A percentile compares a stretch with the other conserved stretches of the same genome.
Evolutionary conservation across 768 basidiomycete species (phyloP).

Genomic region (Tricholoma sp.): DNA sequence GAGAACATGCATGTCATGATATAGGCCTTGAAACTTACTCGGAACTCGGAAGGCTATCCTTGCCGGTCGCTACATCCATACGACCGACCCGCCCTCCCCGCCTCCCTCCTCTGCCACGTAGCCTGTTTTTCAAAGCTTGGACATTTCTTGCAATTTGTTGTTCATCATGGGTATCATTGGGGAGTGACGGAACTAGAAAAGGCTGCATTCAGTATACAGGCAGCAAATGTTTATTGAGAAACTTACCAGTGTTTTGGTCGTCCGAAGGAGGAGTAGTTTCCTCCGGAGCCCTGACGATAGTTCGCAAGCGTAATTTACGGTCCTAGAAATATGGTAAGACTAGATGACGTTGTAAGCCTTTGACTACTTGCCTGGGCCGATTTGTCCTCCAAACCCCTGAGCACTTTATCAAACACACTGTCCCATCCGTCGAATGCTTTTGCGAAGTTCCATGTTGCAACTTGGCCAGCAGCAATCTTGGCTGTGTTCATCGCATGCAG

Average conservation of each 20-base stretch:
- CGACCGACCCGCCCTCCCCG: conserved; percentile 50
- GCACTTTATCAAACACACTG: conserved; percentile 67
- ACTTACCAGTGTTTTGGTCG: conserved; percentile 54
- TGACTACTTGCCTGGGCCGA: conserved; percentile 51
- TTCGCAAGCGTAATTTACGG: conserved; percentile 60
- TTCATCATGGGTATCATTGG: conserved; percentile 60
- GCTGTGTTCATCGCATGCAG: conserved; percentile 57
- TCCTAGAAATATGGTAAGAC: conserved; percentile 40
- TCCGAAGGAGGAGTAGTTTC: conserved; percentile 51
- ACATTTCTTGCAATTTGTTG: conserved; percentile 92
- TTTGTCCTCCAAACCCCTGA: conserved; percentile 71
- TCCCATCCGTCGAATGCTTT: conserved; percentile 80
- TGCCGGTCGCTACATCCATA: conserved; percentile 44
- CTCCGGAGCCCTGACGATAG: conserved; percentile 32
- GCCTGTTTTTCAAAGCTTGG: conserved; percentile 78
- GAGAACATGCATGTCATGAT: neutral
- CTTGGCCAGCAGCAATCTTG: conserved; percentile 34
- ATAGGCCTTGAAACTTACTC: conserved; percentile 48
- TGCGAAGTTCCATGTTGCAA: conserved; percentile 60
- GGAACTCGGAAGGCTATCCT: conserved; percentile 59
- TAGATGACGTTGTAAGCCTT: conserved; percentile 2
- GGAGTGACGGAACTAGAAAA: conserved; percentile 40
- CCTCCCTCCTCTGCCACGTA: conserved; percentile 70
- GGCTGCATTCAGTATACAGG: neutral
- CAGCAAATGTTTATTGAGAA: neutral